Percentiles rank a stretch among this genome's conserved stretches.
Evolutionary conservation across 371 early-diverging fungal species (phyloP).

Genomic region (Mucor saturninus): DNA sequence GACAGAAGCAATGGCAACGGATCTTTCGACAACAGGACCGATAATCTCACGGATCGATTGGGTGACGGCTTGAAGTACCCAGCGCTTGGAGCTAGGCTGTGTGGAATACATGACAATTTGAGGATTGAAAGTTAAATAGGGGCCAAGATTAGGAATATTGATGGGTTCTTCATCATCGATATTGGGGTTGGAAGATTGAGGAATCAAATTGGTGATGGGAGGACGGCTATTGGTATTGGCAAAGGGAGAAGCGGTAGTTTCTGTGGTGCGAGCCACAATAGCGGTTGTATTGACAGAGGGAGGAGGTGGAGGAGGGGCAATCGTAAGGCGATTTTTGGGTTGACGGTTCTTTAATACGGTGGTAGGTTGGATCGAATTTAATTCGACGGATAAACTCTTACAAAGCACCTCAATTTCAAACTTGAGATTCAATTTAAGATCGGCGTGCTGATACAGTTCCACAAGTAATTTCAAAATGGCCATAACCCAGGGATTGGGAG

Average conservation of each 20-base stretch:
- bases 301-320: not conserved
- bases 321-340: slow-evolving; percentile 34
- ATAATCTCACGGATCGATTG: slow-evolving; percentile 89
- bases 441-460: slow-evolving; percentile 92
- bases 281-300: slow-evolving; percentile 5
- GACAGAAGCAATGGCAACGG: slow-evolving; percentile 90
- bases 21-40: slow-evolving; percentile 87
- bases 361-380: slow-evolving; percentile 70
- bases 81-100: slow-evolving; percentile 82
- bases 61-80: slow-evolving; percentile 87
- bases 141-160: slow-evolving; percentile 65
- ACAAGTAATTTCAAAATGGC: slow-evolving; percentile 88
- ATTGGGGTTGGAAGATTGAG: slow-evolving; percentile 6
- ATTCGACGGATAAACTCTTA: slow-evolving; percentile 85
- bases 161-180: slow-evolving; percentile 25
- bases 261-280: slow-evolving; percentile 28
- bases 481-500: slow-evolving; percentile 98
- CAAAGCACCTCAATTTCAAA: slow-evolving; percentile 98
- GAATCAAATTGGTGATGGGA: slow-evolving; percentile 19
- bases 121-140: slow-evolving; percentile 75
- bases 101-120: slow-evolving; percentile 72
- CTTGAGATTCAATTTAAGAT: slow-evolving; percentile 91
- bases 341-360: slow-evolving; percentile 71
- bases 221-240: slow-evolving; percentile 7
- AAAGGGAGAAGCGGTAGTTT: slow-evolving; percentile 29